phyloP scores from a whole-genome alignment of 495 filamentous ascomycete species.

The Penicillium samsonianum region DNA sequence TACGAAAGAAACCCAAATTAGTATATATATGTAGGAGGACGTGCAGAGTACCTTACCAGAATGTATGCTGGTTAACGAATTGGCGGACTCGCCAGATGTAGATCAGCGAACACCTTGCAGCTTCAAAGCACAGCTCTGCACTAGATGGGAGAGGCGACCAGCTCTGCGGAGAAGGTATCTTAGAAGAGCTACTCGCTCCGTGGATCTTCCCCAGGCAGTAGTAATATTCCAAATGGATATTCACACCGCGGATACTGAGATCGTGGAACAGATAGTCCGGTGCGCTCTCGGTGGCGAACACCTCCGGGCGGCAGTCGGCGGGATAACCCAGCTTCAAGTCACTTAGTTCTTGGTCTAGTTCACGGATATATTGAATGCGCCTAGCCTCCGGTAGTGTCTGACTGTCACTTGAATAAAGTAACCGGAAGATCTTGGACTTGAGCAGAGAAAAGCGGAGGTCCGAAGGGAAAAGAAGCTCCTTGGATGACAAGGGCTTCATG shows the following conservation, averaged over 20 bases:
- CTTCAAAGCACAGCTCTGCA: slow-evolving; percentile 28
- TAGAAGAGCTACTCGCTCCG: slow-evolving; percentile 19
- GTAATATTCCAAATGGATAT: slow-evolving; percentile 35
- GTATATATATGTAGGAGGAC: neutral
- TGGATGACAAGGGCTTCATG: slow-evolving; percentile 20
- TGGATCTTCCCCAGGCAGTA: slow-evolving; percentile 32
- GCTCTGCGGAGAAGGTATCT: slow-evolving; percentile 1
- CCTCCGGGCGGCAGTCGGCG: slow-evolving; percentile 21
- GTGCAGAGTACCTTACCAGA: slow-evolving; percentile 19
- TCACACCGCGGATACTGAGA: slow-evolving; percentile 33
- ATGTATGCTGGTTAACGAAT: slow-evolving; percentile 28
- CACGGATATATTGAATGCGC: slow-evolving; percentile 28
- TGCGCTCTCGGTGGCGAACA: slow-evolving; percentile 21
- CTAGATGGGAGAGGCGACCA: slow-evolving; percentile 26
- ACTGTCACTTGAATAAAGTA: slow-evolving; percentile 27
- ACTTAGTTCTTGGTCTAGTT: slow-evolving; percentile 31
- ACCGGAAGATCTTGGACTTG: slow-evolving; percentile 32
- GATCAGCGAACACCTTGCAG: slow-evolving; percentile 28
- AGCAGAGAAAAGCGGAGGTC: slow-evolving; percentile 33
- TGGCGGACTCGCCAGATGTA: slow-evolving; percentile 25
- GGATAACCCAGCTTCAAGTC: slow-evolving; percentile 26
- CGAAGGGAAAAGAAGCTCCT: slow-evolving; percentile 31
- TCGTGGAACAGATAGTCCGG: slow-evolving; percentile 33
- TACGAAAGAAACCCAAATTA: neutral
- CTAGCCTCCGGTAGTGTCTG: slow-evolving; percentile 21